phyloP scores from a whole-genome alignment of 345 rosid genomes.

The Rubroshorea leprosula region DNA sequence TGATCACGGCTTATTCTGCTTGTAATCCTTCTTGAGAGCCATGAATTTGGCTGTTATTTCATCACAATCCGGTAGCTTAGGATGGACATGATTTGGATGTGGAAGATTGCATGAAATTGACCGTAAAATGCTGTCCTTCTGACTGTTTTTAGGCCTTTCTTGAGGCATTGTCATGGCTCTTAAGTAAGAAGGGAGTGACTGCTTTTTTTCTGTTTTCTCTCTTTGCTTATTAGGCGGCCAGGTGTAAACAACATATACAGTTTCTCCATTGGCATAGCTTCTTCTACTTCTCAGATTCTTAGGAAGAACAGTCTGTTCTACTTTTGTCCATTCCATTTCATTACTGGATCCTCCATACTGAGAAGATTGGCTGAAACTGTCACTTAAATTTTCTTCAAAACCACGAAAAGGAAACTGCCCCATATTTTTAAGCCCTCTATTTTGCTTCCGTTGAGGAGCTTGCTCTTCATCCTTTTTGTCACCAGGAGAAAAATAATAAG shows the following conservation, averaged over 20 bases:
- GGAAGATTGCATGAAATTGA: constrained; percentile 35
- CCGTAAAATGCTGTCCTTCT: constrained; percentile 17
- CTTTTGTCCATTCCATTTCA: constrained; percentile 11
- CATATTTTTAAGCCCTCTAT: neutral
- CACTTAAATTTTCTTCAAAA: neutral
- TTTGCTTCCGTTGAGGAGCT: neutral
- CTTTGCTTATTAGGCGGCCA: constrained; percentile 15
- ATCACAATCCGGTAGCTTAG: constrained; percentile 88
- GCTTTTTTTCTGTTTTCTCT: constrained; percentile 12
- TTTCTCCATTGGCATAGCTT: constrained; percentile 22
- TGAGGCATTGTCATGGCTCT: constrained; percentile 60
- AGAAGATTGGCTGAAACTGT: neutral
- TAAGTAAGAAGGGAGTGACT: constrained; percentile 22
- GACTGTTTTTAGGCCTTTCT: constrained; percentile 25
- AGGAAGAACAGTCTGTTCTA: neutral
- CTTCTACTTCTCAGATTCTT: constrained; percentile 19
- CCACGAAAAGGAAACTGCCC: constrained; percentile 1
- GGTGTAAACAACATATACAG: constrained; percentile 17
- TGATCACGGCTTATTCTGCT: constrained; percentile 20
- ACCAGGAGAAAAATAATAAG: constrained; percentile 13
- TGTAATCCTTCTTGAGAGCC: constrained; percentile 51
- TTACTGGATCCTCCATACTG: constrained; percentile 8
- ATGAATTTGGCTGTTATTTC: constrained; percentile 60
- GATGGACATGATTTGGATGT: constrained; percentile 63
- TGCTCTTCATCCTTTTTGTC: constrained; percentile 12